Evolutionary conservation across 306 rosid species (phyloP).

Genomic region (Gillenia trifoliata): DNA sequence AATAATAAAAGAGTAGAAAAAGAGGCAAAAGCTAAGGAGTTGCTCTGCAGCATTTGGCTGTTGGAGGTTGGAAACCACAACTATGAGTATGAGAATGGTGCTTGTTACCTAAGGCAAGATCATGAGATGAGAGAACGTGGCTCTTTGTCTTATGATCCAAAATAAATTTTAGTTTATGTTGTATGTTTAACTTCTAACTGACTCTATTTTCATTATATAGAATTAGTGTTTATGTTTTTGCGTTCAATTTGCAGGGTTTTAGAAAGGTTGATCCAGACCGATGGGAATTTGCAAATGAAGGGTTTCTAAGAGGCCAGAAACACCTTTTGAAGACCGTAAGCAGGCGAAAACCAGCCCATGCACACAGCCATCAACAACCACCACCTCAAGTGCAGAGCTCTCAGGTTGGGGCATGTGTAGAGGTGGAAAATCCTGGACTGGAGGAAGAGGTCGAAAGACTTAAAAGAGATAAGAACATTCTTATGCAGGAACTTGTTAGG

Average conservation of each 20-base stretch:
- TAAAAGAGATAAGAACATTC: constrained; percentile 59
- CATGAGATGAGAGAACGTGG: not conserved
- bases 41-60: constrained; percentile 2
- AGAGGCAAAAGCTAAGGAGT: not conserved
- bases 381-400: constrained; percentile 34
- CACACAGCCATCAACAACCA: constrained; percentile 32
- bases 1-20: not conserved
- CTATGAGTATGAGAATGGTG: not conserved
- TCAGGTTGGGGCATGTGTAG: constrained; percentile 34
- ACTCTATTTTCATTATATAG: not conserved
- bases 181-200: not conserved
- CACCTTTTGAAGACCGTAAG: constrained; percentile 47
- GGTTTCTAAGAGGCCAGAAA: constrained; percentile 56
- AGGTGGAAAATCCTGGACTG: constrained; percentile 47
- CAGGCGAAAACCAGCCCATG: constrained; percentile 44
- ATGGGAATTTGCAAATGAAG: constrained; percentile 68
- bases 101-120: not conserved
- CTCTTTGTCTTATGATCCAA: not conserved
- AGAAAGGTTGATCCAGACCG: constrained; percentile 60
- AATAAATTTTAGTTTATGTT: not conserved
- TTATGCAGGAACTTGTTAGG: constrained; percentile 69
- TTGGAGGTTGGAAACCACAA: not conserved
- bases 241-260: constrained; percentile 51
- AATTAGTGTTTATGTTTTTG: not conserved
- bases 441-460: constrained; percentile 55